A percentile compares a stretch with the other conserved stretches of the same genome.
These are phyloP conservation scores for Russula dissimulans DNA, from an alignment of 768 basidiomycete genomes.

Conservation along the genomic window DNA sequence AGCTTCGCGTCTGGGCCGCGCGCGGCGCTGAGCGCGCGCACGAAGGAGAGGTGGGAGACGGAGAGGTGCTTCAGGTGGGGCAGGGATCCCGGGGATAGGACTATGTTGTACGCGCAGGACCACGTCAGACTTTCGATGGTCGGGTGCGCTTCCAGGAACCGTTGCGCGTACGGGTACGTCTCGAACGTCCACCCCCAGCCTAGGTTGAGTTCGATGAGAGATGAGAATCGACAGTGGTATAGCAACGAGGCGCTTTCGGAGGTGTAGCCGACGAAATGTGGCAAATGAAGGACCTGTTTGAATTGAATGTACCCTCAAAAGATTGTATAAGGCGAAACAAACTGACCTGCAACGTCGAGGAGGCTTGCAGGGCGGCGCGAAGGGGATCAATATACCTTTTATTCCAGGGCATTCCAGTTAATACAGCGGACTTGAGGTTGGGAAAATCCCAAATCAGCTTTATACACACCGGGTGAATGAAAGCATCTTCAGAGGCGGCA, in stretches of 20 bases:
- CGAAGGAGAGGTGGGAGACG: constrained; percentile 14
- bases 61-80: constrained; percentile 14
- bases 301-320: not conserved
- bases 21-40: constrained; percentile 13
- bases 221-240: constrained; percentile 10
- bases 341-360: constrained; percentile 3
- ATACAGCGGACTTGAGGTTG: constrained; percentile 14
- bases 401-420: constrained; percentile 15
- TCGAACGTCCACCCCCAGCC: constrained; percentile 17
- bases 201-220: constrained; percentile 11
- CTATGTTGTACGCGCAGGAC: constrained; percentile 11
- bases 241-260: constrained; percentile 7
- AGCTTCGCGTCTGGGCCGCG: constrained; percentile 3
- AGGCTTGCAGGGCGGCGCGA: constrained; percentile 1
- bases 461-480: not conserved
- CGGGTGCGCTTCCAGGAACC: constrained; percentile 15
- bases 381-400: constrained; percentile 8
- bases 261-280: constrained; percentile 12
- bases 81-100: not conserved
- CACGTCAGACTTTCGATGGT: constrained; percentile 13
- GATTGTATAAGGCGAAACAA: not conserved
- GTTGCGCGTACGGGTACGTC: constrained; percentile 12
- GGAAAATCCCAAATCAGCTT: constrained; percentile 7
- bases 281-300: constrained; percentile 12
- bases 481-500: not conserved